Evolutionary conservation across 176 grass and related monocot genomes (phyloP).

Genomic region (Guadua angustifolia): DNA sequence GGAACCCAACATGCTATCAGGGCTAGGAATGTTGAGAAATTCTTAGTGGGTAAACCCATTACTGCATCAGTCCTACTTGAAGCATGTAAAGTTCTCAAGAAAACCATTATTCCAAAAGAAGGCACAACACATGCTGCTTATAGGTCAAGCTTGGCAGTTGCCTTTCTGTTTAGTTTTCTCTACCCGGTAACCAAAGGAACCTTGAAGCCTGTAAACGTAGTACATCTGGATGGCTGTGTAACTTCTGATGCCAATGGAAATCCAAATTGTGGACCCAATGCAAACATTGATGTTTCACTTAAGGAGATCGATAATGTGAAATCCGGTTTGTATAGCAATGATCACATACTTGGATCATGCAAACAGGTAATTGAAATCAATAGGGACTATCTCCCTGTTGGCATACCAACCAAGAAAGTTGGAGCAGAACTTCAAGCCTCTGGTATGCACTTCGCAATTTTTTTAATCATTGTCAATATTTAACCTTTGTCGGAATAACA

Average conservation of each 20-base stretch:
- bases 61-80: conserved; percentile 63
- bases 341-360: conserved; percentile 58
- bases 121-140: conserved; percentile 74
- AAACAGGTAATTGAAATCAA: conserved; percentile 62
- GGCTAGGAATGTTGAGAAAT: conserved; percentile 74
- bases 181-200: conserved; percentile 50
- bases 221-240: conserved; percentile 14
- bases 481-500: background rate
- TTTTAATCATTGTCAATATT: conserved; percentile 25
- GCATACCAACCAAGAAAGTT: conserved; percentile 77
- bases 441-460: conserved; percentile 50
- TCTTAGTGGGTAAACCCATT: conserved; percentile 74
- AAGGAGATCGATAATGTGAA: conserved; percentile 39
- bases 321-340: conserved; percentile 32
- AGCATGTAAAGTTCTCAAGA: conserved; percentile 67
- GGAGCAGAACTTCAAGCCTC: conserved; percentile 94
- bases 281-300: conserved; percentile 37
- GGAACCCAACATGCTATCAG: conserved; percentile 77
- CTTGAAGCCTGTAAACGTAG: conserved; percentile 43
- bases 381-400: conserved; percentile 76
- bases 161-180: conserved; percentile 88
- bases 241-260: conserved; percentile 43
- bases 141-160: conserved; percentile 79
- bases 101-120: conserved; percentile 65
- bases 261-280: conserved; percentile 32